Percentiles rank a stretch among this genome's conserved stretches.
These are phyloP conservation scores for Coprinopsis sp. DNA, from an alignment of 768 basidiomycete genomes.

Conservation along the genomic window DNA sequence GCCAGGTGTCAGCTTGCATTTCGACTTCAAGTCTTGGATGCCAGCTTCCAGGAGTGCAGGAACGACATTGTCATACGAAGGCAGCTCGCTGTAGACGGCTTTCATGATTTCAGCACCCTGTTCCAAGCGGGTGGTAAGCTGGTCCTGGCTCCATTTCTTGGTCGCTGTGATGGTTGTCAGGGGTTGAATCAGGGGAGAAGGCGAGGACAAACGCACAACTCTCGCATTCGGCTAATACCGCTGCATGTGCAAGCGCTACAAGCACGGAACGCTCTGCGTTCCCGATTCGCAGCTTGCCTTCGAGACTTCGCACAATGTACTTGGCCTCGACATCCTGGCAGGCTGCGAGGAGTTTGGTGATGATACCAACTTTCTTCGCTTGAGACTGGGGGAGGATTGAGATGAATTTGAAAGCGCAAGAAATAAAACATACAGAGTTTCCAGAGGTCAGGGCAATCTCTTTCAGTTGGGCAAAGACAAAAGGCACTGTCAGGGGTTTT, in stretches of 20 bases:
- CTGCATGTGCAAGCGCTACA: slow-evolving; percentile 89
- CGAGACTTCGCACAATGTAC: slow-evolving; percentile 91
- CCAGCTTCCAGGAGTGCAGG: slow-evolving; percentile 84
- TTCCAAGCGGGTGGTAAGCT: slow-evolving; percentile 67
- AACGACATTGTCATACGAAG: slow-evolving; percentile 87
- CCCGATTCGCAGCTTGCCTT: slow-evolving; percentile 96
- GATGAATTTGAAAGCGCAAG: not conserved
- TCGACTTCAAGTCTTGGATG: slow-evolving; percentile 58
- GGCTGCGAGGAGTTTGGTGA: slow-evolving; percentile 89
- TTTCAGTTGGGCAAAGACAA: slow-evolving; percentile 83
- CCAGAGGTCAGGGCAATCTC: slow-evolving; percentile 88
- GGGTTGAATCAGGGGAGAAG: not conserved
- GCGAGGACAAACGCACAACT: slow-evolving; percentile 31
- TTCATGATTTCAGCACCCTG: slow-evolving; percentile 77
- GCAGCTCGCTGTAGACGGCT: slow-evolving; percentile 92
- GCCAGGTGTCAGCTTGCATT: slow-evolving; percentile 91
- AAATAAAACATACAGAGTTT: slow-evolving; percentile 53
- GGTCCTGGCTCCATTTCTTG: slow-evolving; percentile 73
- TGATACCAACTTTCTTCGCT: slow-evolving; percentile 90
- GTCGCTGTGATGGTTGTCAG: slow-evolving; percentile 38
- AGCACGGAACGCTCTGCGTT: slow-evolving; percentile 96
- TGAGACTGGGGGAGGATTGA: slow-evolving; percentile 59
- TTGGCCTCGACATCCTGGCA: slow-evolving; percentile 93
- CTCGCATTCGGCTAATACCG: slow-evolving; percentile 77
- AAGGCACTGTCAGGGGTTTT: slow-evolving; percentile 82